Evolutionary conservation across 75 land plant genomes (phyloP).

Genomic region (Sequoia sempervirens): DNA sequence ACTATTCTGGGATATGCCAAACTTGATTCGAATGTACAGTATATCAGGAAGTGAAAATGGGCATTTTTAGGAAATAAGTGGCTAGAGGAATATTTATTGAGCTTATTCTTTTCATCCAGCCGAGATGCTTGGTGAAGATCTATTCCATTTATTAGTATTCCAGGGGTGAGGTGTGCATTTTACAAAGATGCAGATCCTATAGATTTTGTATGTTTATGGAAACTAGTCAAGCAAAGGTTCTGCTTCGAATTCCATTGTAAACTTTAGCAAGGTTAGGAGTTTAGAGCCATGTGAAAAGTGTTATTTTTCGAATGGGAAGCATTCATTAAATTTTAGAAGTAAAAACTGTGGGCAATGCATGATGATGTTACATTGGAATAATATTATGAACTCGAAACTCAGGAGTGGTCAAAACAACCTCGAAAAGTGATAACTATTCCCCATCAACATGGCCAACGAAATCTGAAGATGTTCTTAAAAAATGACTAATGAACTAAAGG

Average conservation of each 20-base stretch:
- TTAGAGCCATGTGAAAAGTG: not conserved
- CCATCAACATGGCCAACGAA: not conserved
- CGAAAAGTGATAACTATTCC: not conserved
- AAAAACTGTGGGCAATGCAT: not conserved
- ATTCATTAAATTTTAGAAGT: not conserved
- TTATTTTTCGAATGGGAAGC: not conserved
- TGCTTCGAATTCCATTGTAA: not conserved
- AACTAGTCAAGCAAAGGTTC: not conserved
- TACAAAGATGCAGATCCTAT: constrained; percentile 3
- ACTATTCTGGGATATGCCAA: not conserved
- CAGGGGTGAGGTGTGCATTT: not conserved
- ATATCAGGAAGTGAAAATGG: not conserved
- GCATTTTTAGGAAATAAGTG: constrained; percentile 7
- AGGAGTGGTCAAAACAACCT: not conserved
- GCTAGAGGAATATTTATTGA: constrained; percentile 6
- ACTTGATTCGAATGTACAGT: not conserved
- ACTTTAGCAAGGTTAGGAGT: not conserved
- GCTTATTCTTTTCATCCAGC: constrained; percentile 1
- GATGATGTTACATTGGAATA: not conserved
- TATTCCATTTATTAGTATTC: not conserved
- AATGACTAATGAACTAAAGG: not conserved
- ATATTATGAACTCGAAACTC: not conserved
- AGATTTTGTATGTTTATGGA: not conserved
- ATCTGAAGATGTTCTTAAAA: not conserved
- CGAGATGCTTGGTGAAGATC: not conserved